Base-by-base conservation (phyloP, 306 rosid genomes). In the Prunus mongolica region DNA sequence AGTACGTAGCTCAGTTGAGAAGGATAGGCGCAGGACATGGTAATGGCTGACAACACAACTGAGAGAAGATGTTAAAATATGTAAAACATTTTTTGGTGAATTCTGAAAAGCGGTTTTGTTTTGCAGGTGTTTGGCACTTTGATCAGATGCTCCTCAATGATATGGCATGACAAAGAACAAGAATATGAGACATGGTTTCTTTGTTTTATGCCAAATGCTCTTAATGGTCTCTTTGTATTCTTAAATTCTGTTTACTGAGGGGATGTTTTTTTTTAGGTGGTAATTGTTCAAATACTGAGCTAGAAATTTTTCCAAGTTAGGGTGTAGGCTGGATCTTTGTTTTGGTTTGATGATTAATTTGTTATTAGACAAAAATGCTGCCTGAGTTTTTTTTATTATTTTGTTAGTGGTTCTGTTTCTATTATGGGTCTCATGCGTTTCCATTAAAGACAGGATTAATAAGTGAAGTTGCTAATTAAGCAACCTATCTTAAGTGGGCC, bases 71-170 rank as follows among this genome's bases (percentile, higher is more conserved):
- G 24, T 32, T 60, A 13, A 24, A 14, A 30, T 7, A 22, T 81
- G 3, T 19, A 0, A 14, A 27, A 9, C 41, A 67, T 28, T 28
- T 55, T 62, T 58, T 58, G 57, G 52, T 41, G 73, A 71, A 51
- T 8, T 51, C 56, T 20, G 12, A 12, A 15, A 28, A 51, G 15
- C 32, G 63, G 46, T 51, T 77, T 49, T 54, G 44, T 49, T 10
- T 69, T 84, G 74, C 77, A 81, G 83, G 83, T 30, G 82, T 81
- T 61, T 85, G 88, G 88, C 79, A 84, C 67, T 85, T 85, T 34
- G 83, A 85, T 78, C 83, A 71, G 55, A 78, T 81, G 83, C 85
- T 81, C 8, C 84, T 76, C 27, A 49, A 71, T 61, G 83, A 67
- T 72, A 30, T 70, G 10, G 61, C 78, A 56, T 82, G 84, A 79